Percentiles rank a stretch among this genome's conserved stretches.
Evolutionary conservation across 1,139 yeast genomes (phyloP).

Genomic region (Diutina mesorugosa): DNA sequence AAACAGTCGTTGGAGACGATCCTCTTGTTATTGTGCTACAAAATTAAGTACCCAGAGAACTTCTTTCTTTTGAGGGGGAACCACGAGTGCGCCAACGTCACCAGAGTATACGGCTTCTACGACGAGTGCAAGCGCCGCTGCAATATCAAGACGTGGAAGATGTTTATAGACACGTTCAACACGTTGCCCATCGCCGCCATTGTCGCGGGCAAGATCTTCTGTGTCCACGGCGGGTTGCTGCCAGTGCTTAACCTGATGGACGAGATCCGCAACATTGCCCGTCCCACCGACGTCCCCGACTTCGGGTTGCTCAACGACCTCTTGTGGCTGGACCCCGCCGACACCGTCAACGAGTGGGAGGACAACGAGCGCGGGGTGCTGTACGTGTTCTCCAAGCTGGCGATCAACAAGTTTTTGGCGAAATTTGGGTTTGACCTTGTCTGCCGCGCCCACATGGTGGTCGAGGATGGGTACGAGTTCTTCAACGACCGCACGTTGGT

Average conservation of each 20-base stretch:
- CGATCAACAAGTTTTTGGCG: slow-evolving; percentile 78
- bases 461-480: slow-evolving; percentile 96
- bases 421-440: slow-evolving; percentile 89
- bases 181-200: slow-evolving; percentile 91
- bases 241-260: slow-evolving; percentile 87
- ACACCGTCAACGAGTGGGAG: slow-evolving; percentile 92
- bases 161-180: slow-evolving; percentile 87
- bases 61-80: slow-evolving; percentile 87
- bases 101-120: slow-evolving; percentile 90
- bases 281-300: slow-evolving; percentile 97
- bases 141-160: slow-evolving; percentile 86
- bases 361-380: slow-evolving; percentile 96
- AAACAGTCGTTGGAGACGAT: slow-evolving; percentile 91
- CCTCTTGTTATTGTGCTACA: slow-evolving; percentile 70
- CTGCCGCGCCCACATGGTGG: slow-evolving; percentile 98
- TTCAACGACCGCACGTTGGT: slow-evolving; percentile 88
- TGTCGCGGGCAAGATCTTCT: slow-evolving; percentile 90
- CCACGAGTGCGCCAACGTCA: slow-evolving; percentile 94
- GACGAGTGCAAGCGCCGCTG: slow-evolving; percentile 90
- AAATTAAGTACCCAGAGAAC: slow-evolving; percentile 92
- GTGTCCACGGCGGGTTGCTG: slow-evolving; percentile 94
- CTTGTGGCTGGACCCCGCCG: slow-evolving; percentile 96
- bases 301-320: slow-evolving; percentile 85
- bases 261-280: slow-evolving; percentile 78
- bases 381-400: slow-evolving; percentile 89